phyloP scores from a whole-genome alignment of 371 early-diverging fungal species.

The Mortierella polycephala region DNA sequence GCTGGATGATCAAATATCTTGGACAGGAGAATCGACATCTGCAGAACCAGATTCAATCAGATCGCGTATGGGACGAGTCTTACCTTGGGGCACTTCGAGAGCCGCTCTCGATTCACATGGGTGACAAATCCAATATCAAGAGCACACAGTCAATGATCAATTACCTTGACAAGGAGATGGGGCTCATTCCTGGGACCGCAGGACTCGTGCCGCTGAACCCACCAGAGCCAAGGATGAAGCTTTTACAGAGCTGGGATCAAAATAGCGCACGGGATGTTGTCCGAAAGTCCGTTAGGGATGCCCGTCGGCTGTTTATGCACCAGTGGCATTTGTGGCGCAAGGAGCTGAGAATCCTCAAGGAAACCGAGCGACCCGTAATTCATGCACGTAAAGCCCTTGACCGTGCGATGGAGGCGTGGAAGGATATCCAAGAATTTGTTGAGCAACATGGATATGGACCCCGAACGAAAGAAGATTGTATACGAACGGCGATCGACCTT shows the following conservation, averaged over 20 bases:
- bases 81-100: no score
- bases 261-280: constrained; percentile 15
- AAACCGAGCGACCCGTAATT: no score
- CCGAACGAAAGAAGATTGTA: constrained; percentile 12
- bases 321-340: constrained; percentile 13
- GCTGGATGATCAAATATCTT: no score
- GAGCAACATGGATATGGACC: constrained; percentile 3
- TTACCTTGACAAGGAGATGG: constrained; percentile 3
- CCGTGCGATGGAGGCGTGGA: neutral
- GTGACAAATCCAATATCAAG: neutral
- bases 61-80: no score
- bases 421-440: neutral
- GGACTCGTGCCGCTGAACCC: constrained; percentile 10
- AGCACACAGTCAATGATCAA: no score
- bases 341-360: neutral
- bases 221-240: constrained; percentile 12
- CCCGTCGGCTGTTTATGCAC: constrained; percentile 6
- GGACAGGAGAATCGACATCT: no score
- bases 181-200: constrained; percentile 1
- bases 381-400: no score
- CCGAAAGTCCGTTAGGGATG: constrained; percentile 14
- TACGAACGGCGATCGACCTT: constrained; percentile 1
- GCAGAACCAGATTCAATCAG: no score
- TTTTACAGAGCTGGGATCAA: constrained; percentile 26
- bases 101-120: neutral